A percentile compares a stretch with the other conserved stretches of the same genome.
Conservation (phyloP, 257 asterid species). For the Solanum pimpinellifolium region DNA sequence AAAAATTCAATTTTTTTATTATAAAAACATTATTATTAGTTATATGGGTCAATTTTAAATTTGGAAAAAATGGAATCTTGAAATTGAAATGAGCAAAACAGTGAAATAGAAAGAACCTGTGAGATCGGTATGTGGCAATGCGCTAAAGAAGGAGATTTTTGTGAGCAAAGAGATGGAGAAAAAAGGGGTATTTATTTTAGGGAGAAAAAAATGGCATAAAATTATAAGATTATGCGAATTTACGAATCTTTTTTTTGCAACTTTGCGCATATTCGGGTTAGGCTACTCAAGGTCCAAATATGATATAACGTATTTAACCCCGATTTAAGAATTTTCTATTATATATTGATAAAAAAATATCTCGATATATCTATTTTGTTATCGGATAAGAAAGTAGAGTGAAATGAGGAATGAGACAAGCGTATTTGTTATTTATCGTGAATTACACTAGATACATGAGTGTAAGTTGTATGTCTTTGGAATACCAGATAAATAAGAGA, state of each 20-base stretch:
- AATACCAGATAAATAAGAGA: too few species aligned
- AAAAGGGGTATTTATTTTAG: background rate
- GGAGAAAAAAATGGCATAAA: background rate
- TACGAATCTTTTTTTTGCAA: background rate
- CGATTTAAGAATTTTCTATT: fast-evolving
- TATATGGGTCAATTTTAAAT: background rate
- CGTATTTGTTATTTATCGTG: too few species aligned
- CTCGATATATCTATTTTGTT: too few species aligned
- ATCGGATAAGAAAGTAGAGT: background rate
- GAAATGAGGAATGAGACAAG: too few species aligned
- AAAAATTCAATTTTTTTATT: background rate
- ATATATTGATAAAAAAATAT: too few species aligned
- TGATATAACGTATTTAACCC: too few species aligned
- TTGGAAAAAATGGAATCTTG: background rate
- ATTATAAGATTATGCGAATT: background rate
- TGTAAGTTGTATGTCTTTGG: too few species aligned
- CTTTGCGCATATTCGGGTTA: background rate
- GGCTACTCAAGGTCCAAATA: too few species aligned
- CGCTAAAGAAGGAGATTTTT: background rate
- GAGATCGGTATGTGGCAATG: background rate
- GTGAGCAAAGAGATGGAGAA: background rate
- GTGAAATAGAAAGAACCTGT: background rate
- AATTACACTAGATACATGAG: too few species aligned
- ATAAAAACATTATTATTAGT: background rate
- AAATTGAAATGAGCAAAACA: background rate